Evolutionary conservation across 768 basidiomycete species (phyloP), one percentile per base, ranked within the genome.

Genomic region (Coprinellus micaceus): DNA sequence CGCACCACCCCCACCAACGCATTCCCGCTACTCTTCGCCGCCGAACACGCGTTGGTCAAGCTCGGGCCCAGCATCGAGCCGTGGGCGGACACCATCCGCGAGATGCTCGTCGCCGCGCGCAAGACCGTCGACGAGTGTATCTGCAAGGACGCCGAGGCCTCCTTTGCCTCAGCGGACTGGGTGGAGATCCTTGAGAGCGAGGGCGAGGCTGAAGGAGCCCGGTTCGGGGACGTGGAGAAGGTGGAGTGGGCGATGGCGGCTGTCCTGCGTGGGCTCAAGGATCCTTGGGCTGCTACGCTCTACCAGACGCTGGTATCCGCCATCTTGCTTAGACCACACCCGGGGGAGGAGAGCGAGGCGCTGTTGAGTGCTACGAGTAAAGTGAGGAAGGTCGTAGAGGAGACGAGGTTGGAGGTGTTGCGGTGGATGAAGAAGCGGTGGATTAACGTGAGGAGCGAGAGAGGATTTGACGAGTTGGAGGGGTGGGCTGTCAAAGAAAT

Each of bases 401-500:
- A 85, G 58, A 79, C 89, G 3, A 81, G 80, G 1, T 65, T 84
- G 56, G 86, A 87, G 39, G 68, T 94, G 3, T 21, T 57, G 2
- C 41, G 33, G 40, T 57, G 56, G 56, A 81, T 98, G 54, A 82
- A 83, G 7, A 84, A 85, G 57, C 81, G 89, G 3, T 97, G 92
- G 93, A 64, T 87, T 44, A 78, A 75, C 12, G 81, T 94, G 26
- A 79, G 87, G 12, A 83, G 87, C 48, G 84, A 85, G 50, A 82
- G 83, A n/a, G 91, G 90, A 0, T 96, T 98, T 63, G 86, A 88
- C 50, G 66, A 71, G 3, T 76, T 98, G n/a, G 92, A 96, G 48
- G 80, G 79, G 3, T 97, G 93, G 92, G 85, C 89, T 0, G 67
- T 95, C 53, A 88, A 92, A 67, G 96, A 98, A 65, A 92, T 98